Percentiles rank a stretch among this genome's conserved stretches.
These are phyloP conservation scores for Trichomonascaceae sp. DNA, from an alignment of 1,139 yeast genomes.

Conservation along the genomic window DNA sequence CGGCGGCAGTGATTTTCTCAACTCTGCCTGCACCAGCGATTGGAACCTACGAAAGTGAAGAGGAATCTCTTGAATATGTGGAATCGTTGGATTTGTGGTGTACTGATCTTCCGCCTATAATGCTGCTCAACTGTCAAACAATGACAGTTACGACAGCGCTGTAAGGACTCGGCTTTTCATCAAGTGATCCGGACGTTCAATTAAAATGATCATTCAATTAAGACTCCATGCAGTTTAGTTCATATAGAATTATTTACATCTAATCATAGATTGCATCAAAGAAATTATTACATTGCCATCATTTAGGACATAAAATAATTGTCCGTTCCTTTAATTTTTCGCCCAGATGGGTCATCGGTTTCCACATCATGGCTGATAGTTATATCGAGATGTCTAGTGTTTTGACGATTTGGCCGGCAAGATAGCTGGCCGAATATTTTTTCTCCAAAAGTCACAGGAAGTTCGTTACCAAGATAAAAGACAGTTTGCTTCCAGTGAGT, in stretches of 20 bases:
- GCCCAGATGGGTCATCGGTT: conserved; percentile 2
- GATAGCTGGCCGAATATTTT: conserved; percentile 62
- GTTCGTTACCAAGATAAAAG: conserved; percentile 78
- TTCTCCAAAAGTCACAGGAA: conserved; percentile 76
- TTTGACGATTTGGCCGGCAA: conserved; percentile 66
- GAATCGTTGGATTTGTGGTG: conserved; percentile 77
- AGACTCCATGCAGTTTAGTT: not conserved
- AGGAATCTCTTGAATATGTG: conserved; percentile 67
- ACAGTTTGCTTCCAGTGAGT: conserved; percentile 93
- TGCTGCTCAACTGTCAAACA: conserved; percentile 81
- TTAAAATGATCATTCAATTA: not conserved
- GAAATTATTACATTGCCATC: conserved; percentile 1
- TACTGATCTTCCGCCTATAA: conserved; percentile 69
- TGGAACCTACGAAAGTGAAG: conserved; percentile 68
- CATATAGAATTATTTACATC: not conserved
- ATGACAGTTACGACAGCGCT: conserved; percentile 93
- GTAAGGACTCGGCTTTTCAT: too few relatives aligned
- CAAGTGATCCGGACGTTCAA: too few relatives aligned
- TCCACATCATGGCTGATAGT: conserved; percentile 42
- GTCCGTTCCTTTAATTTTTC: conserved; percentile 3
- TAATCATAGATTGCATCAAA: conserved; percentile 1
- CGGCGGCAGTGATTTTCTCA: conserved; percentile 68
- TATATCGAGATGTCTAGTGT: conserved; percentile 63
- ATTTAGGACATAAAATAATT: conserved; percentile 4
- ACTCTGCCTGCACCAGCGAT: conserved; percentile 84